Percentiles rank a stretch among this genome's conserved stretches.
phyloP scores from a whole-genome alignment of 345 rosid genomes.

The Odontarrhena argentea region DNA sequence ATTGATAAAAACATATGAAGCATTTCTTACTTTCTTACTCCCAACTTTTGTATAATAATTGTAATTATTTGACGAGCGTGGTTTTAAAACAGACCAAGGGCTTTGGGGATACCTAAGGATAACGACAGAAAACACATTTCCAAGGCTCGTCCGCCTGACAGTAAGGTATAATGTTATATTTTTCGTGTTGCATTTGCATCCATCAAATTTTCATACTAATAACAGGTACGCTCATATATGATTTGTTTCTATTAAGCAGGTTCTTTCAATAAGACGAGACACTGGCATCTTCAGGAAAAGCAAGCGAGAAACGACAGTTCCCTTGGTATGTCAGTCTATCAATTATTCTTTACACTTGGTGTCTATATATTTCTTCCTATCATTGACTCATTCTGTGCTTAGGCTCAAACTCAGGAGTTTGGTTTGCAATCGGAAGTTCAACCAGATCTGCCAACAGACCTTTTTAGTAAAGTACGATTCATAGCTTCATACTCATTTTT shows the following conservation, averaged over 20 bases:
- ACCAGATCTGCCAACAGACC: conserved; percentile 68
- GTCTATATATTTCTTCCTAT: neutral
- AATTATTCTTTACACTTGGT: conserved; percentile 17
- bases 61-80: conserved; percentile 17
- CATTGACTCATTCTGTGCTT: conserved; percentile 16
- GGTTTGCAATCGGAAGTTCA: conserved; percentile 56
- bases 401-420: conserved; percentile 56
- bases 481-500: neutral
- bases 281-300: conserved; percentile 59
- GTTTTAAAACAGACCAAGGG: conserved; percentile 47
- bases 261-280: conserved; percentile 69
- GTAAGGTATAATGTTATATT: conserved; percentile 57
- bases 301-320: conserved; percentile 73
- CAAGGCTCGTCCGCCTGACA: conserved; percentile 69
- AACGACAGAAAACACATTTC: conserved; percentile 49
- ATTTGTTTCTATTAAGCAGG: conserved; percentile 45
- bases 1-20: neutral
- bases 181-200: neutral
- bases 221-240: conserved; percentile 4
- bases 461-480: conserved; percentile 76
- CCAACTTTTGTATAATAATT: conserved; percentile 17
- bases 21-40: neutral
- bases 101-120: conserved; percentile 46
- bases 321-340: conserved; percentile 53
- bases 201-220: neutral